These are phyloP conservation scores for Fusarium clavum DNA, from an alignment of 2,329 filamentous ascomycete genomes.

Conservation along the genomic window DNA sequence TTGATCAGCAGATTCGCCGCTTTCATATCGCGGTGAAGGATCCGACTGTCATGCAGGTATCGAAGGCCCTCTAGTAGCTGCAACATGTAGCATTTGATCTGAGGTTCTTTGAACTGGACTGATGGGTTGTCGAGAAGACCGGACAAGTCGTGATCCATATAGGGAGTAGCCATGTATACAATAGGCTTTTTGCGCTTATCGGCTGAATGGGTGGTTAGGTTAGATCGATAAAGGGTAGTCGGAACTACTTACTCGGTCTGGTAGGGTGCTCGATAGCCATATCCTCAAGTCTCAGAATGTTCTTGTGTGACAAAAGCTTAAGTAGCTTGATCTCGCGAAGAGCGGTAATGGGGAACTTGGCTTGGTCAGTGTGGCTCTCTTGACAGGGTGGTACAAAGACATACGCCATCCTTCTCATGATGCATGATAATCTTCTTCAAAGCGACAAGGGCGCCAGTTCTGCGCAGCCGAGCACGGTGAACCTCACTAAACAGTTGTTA, in stretches of 20 bases:
- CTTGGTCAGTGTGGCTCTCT: slow-evolving; percentile 20
- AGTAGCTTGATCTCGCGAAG: slow-evolving; percentile 97
- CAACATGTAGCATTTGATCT: slow-evolving; percentile 98
- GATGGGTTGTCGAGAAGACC: slow-evolving; percentile 94
- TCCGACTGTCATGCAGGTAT: slow-evolving; percentile 90
- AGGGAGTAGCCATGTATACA: slow-evolving; percentile 98
- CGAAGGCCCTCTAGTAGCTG: slow-evolving; percentile 90
- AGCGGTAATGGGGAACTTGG: slow-evolving; percentile 93
- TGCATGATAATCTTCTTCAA: slow-evolving; percentile 99
- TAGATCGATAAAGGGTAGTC: neutral
- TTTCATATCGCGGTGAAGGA: slow-evolving; percentile 98
- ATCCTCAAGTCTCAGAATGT: slow-evolving; percentile 88
- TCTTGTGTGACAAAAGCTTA: slow-evolving; percentile 92
- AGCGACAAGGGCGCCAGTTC: slow-evolving; percentile 80
- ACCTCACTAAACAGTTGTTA: slow-evolving; percentile 72
- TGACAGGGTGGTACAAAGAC: slow-evolving; percentile 47
- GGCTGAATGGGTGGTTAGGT: slow-evolving; percentile 55
- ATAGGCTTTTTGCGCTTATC: slow-evolving; percentile 85
- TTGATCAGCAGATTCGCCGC: slow-evolving; percentile 97
- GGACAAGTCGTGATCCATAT: slow-evolving; percentile 99
- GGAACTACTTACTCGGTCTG: slow-evolving; percentile 65
- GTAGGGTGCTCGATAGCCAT: slow-evolving; percentile 90
- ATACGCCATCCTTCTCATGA: slow-evolving; percentile 94
- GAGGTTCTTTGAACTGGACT: slow-evolving; percentile 85
- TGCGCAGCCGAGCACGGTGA: slow-evolving; percentile 84